phyloP scores from a whole-genome alignment of 805 yeast genomes.

The Yamadazyma philogaea region DNA sequence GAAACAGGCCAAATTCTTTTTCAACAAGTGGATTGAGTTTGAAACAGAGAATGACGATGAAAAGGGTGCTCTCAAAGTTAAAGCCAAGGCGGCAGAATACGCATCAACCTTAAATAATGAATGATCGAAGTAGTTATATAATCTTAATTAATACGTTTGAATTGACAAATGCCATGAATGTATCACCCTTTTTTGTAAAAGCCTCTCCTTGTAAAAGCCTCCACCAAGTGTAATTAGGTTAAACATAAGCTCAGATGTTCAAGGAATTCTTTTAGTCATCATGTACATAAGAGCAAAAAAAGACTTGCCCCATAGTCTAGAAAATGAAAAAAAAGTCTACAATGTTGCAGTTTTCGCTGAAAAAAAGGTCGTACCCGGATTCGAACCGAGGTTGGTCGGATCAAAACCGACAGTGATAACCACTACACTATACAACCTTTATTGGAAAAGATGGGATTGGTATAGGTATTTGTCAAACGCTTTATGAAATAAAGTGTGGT shows the following conservation, averaged over 20 bases:
- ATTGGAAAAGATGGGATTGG: background rate
- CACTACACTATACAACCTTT: slow-evolving; percentile 56
- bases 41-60: slow-evolving; percentile 70
- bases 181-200: no score
- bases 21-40: slow-evolving; percentile 83
- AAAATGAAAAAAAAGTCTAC: slow-evolving; percentile 12
- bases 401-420: slow-evolving; percentile 80
- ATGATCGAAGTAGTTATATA: slow-evolving; percentile 5
- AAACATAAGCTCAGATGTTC: no score
- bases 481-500: no score
- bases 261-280: no score
- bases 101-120: slow-evolving; percentile 34
- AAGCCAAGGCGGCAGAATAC: slow-evolving; percentile 84
- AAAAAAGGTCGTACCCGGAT: slow-evolving; percentile 51
- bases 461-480: no score
- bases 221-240: no score
- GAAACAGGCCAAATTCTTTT: slow-evolving; percentile 93
- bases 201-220: no score
- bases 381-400: slow-evolving; percentile 83
- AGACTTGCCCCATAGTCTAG: no score
- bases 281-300: no score
- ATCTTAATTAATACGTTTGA: background rate
- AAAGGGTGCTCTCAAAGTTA: slow-evolving; percentile 76
- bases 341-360: no score
- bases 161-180: background rate